Evolutionary conservation across 2,329 filamentous ascomycete species (phyloP), one percentile per base, ranked within the genome.

Genomic region (Penicillium sp.): DNA sequence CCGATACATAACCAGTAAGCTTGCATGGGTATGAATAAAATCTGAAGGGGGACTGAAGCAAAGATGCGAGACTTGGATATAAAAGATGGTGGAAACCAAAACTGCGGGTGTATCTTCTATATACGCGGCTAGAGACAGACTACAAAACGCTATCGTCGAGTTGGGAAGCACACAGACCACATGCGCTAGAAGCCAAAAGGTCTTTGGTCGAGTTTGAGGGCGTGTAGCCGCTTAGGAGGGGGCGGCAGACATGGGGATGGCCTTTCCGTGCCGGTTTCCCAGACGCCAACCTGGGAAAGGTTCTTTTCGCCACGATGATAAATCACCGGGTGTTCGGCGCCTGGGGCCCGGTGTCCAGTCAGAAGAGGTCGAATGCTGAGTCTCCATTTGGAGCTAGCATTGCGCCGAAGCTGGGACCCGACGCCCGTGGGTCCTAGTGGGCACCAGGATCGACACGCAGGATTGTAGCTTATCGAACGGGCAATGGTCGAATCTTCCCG

Each of bases 71-170:
- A 20, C 8, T 46, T 30, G 20, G 33, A 47, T 60, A 56, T 58
- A 51, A 52, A 54, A 53, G 35, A 47, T 45, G 47, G 18, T 52
- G 36, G 13, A 31, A 20, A 46, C 39, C 40, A 22, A 36, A 16
- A 35, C 31, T 46, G 42, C 44, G 51, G 48, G 42, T 44, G 47
- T 40, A 51, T 49, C 41, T 46, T 33, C 31, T 53, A 46, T 55
- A 54, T 55, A 62, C 48, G 48, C 48, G 46, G 41, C 31, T 55
- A 55, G 46, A 49, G 38, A 53, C 58, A 56, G 48, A 30, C 39
- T 47, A 49, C 43, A 47, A 48, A 25, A 31, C 39, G 44, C 28
- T 44, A 36, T 46, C 35, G 49, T 22, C 27, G 27, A 46, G 36
- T 31, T 46, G 31, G 39, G 47, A 42, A 51, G 38, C 28, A 60